Percentiles rank a stretch among this genome's conserved stretches.
These are phyloP conservation scores for Bothriochloa decipiens DNA, from an alignment of 176 grass and related monocot genomes.

Conservation along the genomic window DNA sequence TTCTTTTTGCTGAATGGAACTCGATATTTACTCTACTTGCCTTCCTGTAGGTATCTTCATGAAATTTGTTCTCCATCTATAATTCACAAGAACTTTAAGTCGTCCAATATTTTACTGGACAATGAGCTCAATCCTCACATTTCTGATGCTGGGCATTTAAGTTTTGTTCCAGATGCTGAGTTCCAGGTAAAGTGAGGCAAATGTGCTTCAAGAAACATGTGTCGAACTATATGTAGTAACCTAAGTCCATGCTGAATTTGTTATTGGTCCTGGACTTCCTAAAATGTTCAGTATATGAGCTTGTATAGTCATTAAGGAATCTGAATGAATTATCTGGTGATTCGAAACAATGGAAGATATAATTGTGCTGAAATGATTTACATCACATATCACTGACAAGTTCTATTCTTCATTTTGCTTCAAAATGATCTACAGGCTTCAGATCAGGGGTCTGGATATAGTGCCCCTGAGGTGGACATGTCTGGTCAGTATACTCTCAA, in stretches of 20 bases:
- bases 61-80: constrained; percentile 89
- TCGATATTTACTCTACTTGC: constrained; percentile 28
- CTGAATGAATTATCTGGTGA: background rate
- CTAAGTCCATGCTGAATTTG: constrained; percentile 1
- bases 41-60: constrained; percentile 70
- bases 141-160: constrained; percentile 76
- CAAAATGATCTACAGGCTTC: constrained; percentile 53
- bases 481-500: constrained; percentile 76
- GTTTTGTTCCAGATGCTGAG: constrained; percentile 64
- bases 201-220: constrained; percentile 26
- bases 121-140: constrained; percentile 75
- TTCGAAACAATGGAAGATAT: background rate
- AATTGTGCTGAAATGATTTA: background rate
- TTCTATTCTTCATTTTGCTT: constrained; percentile 31
- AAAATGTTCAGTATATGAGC: constrained; percentile 13
- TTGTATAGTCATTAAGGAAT: background rate
- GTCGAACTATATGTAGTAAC: constrained; percentile 17
- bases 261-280: constrained; percentile 12
- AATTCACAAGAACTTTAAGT: constrained; percentile 91
- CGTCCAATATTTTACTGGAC: constrained; percentile 87
- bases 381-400: background rate
- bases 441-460: constrained; percentile 71
- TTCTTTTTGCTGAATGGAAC: constrained; percentile 12
- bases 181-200: constrained; percentile 66
- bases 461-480: constrained; percentile 77